Evolutionary conservation across 2,329 filamentous ascomycete species (phyloP).

Genomic region (Hymenoscyphus albidus): DNA sequence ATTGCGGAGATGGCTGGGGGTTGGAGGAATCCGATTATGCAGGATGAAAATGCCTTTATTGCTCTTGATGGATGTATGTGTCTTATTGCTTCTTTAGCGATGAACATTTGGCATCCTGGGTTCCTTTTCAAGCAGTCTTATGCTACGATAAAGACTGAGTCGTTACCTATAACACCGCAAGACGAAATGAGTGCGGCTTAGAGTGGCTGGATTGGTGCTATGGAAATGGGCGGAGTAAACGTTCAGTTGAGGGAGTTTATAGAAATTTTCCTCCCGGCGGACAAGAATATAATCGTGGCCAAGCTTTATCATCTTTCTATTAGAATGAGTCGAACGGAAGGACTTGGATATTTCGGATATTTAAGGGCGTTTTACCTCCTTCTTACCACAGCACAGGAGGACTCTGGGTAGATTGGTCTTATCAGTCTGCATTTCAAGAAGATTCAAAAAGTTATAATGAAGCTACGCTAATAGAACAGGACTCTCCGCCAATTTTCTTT

Average conservation of each 20-base stretch:
- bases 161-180: background rate
- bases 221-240: background rate
- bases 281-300: background rate
- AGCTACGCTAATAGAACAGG: no score
- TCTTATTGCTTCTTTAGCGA: slow-evolving; percentile 41
- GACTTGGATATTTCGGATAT: no score
- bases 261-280: background rate
- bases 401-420: no score
- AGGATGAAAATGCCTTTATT: slow-evolving; percentile 56
- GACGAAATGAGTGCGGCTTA: slow-evolving; percentile 1
- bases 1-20: slow-evolving; percentile 60
- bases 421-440: no score
- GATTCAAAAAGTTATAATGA: no score
- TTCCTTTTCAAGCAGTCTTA: slow-evolving; percentile 18
- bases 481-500: no score
- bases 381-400: no score
- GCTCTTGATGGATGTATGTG: slow-evolving; percentile 47
- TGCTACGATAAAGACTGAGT: slow-evolving; percentile 13
- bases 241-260: background rate
- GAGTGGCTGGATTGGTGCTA: background rate
- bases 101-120: slow-evolving; percentile 45
- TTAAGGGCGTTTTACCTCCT: no score
- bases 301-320: no score
- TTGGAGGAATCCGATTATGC: slow-evolving; percentile 61
- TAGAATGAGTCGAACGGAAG: no score